phyloP scores from a whole-genome alignment of 1,284 basidiomycete genomes.

The Ganoderma sinense region DNA sequence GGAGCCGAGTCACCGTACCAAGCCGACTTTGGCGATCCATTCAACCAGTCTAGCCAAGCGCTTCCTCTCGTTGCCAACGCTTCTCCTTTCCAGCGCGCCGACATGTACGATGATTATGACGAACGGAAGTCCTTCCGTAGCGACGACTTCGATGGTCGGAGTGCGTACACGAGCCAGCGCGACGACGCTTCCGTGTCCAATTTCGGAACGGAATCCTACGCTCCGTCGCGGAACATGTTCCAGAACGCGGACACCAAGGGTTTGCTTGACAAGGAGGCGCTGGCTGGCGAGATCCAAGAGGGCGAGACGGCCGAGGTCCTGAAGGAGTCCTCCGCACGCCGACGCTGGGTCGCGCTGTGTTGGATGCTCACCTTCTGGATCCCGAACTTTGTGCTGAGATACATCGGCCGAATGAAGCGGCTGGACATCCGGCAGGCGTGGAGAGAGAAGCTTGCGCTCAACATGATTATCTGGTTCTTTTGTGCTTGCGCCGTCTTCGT shows the following conservation, averaged over 20 bases:
- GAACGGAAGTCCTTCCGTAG: slow-evolving; percentile 80
- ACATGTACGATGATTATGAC: slow-evolving; percentile 79
- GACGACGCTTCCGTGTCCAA: slow-evolving; percentile 86
- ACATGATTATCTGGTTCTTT: slow-evolving; percentile 95
- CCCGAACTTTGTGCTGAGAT: slow-evolving; percentile 76
- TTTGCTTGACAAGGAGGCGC: slow-evolving; percentile 80
- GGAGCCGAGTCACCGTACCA: slow-evolving; percentile 59
- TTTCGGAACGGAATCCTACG: slow-evolving; percentile 90
- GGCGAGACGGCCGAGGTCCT: slow-evolving; percentile 89
- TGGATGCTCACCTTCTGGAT: slow-evolving; percentile 95
- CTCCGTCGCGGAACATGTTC: slow-evolving; percentile 96
- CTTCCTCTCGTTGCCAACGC: slow-evolving; percentile 83
- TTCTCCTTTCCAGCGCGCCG: slow-evolving; percentile 77
- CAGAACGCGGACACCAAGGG: slow-evolving; percentile 78
- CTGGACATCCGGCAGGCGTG: slow-evolving; percentile 95
- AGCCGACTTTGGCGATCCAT: slow-evolving; percentile 50
- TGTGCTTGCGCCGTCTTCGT: slow-evolving; percentile 92
- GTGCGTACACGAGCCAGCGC: slow-evolving; percentile 75
- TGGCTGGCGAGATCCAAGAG: slow-evolving; percentile 83
- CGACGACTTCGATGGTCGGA: slow-evolving; percentile 80
- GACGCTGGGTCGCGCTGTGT: slow-evolving; percentile 89
- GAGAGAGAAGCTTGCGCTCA: slow-evolving; percentile 97
- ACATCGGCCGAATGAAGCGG: slow-evolving; percentile 91
- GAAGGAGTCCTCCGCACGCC: slow-evolving; percentile 80
- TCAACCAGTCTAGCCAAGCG: slow-evolving; percentile 63